phyloP scores from a whole-genome alignment of 108 stramenopile genomes.

The Aurantiochytrium sp. region DNA sequence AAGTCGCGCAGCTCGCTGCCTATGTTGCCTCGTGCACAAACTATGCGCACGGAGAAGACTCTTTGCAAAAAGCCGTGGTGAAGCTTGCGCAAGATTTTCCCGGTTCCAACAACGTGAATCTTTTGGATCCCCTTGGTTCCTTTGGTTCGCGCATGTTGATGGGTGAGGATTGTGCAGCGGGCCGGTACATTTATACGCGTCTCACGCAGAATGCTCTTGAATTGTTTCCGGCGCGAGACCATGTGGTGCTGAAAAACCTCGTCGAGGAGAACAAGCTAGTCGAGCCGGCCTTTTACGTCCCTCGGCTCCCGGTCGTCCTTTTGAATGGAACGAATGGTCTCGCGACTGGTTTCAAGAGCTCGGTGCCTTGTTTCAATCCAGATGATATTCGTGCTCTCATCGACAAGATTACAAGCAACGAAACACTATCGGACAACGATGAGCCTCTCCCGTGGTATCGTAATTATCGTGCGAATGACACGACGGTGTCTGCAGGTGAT shows the following conservation, averaged over 20 bases:
- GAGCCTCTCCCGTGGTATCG: not conserved
- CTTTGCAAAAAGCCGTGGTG: not conserved
- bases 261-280: not conserved
- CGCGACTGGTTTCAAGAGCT: not conserved
- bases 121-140: not conserved
- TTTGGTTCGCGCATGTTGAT: not conserved
- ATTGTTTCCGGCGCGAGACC: not conserved
- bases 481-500: not conserved
- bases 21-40: not conserved
- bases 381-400: not conserved
- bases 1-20: not conserved
- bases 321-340: not conserved
- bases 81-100: not conserved
- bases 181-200: not conserved
- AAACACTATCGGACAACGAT: too few relatives aligned
- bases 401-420: too few relatives aligned
- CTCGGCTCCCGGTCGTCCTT: not conserved
- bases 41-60: not conserved
- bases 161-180: not conserved
- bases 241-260: not conserved
- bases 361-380: not conserved
- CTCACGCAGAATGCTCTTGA: not conserved
- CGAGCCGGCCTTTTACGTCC: not conserved
- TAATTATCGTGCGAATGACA: not conserved
- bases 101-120: not conserved